These are phyloP conservation scores for Teunomyces stri DNA, from an alignment of 805 yeast species.

Conservation along the genomic window DNA sequence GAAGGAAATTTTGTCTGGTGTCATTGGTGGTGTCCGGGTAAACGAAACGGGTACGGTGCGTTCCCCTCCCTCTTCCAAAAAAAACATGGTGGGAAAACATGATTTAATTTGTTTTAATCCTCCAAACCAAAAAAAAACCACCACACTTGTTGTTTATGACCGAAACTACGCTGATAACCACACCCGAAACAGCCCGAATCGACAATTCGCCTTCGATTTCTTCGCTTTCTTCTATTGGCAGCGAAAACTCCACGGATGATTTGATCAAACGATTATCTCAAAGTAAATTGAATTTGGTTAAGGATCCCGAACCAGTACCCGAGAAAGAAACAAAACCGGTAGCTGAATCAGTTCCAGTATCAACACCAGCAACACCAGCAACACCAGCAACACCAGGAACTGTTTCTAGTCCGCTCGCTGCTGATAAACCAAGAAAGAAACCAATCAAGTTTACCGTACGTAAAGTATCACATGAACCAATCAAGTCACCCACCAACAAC, in stretches of 20 bases:
- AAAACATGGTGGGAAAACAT: too few species aligned
- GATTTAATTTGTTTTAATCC: too few species aligned
- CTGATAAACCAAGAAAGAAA: constrained; percentile 13
- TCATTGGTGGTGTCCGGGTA: background rate
- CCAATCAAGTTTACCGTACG: constrained; percentile 35
- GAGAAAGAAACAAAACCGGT: background rate
- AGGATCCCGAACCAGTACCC: background rate
- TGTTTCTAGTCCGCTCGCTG: background rate
- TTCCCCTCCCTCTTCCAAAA: too few species aligned
- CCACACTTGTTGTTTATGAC: background rate
- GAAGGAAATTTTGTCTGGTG: background rate
- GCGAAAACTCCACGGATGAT: constrained; percentile 22
- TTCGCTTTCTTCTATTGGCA: constrained; percentile 22
- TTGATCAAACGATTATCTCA: constrained; percentile 17
- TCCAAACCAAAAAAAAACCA: background rate
- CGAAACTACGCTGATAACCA: background rate
- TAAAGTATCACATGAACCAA: constrained; percentile 29
- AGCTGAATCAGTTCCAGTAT: background rate
- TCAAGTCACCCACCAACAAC: constrained; percentile 9
- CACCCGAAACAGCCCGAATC: background rate
- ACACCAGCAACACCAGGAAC: background rate
- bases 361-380: background rate
- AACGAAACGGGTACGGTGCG: background rate
- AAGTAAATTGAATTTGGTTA: background rate
- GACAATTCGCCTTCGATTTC: constrained; percentile 17